Base-by-base conservation (phyloP, 2,329 filamentous ascomycete genomes). In the Verticillium longisporum region DNA sequence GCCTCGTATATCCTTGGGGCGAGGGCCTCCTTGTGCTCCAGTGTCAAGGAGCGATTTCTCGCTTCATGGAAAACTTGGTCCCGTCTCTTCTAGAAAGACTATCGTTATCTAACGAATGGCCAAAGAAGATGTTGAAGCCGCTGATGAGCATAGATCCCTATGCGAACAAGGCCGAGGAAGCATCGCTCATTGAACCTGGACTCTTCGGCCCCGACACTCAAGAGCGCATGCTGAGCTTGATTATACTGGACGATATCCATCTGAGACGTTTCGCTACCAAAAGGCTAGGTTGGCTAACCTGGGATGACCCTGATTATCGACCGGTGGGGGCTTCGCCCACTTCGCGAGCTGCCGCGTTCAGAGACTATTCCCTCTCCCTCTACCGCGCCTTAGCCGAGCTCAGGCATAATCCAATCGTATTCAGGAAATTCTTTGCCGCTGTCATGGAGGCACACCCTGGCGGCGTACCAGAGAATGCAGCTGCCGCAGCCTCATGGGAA, bases 1-100 rank as follows among this genome's bases (percentile, higher is more conserved):
- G 62, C 31, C 55, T 36, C 13, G n/a, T 63, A 1, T 59, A 61
- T 38, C 53, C 56, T 21, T 64, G 58, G 56, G 58, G 54, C 7
- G 61, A 64, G 15, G 62, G 62, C 13, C 15, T 62, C 7, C 33
- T 58, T 34, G 33, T 62, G 5, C 61, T 62, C 31, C 38, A 37
- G 15, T 38, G 58, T 11, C 62, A 64, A 36, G 57, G 33, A 2
- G 21, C 57, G 6, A 62, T 58, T 10, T 31, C 56, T 14, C 57
- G 61, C 31, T 60, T 58, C 37, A 31, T 57, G 33, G 38, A 10
- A n/a, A n/a, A 4, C 0, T 11, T 61, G 3, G 26, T 32, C 11
- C 26, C 26, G 6, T 11, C 14, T 26, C 26, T 55, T 6, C n/a
- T 33, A 9, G 26, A 14, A 1, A 55, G 33, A 11, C 9, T 21